Conservation (phyloP, 352 stramenopile species). For the Globisporangium cederbergense region DNA sequence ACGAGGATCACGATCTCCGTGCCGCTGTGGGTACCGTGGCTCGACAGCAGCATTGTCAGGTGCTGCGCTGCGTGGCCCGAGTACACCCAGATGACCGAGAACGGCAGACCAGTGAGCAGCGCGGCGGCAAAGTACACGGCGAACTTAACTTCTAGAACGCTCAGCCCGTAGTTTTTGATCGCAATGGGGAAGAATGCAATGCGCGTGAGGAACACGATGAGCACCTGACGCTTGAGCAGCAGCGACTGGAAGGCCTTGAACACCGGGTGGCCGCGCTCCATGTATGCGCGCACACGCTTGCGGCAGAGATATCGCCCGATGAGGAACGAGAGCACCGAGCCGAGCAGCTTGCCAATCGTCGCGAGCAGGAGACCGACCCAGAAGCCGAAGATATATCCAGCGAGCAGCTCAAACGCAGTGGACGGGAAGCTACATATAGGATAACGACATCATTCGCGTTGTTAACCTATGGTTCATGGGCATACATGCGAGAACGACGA, state of each 20-base stretch:
- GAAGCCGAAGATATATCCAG: constrained; percentile 78
- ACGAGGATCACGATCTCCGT: constrained; percentile 55
- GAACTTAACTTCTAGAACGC: constrained; percentile 70
- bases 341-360: constrained; percentile 59
- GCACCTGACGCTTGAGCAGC: constrained; percentile 51
- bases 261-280: constrained; percentile 64
- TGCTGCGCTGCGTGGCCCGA: constrained; percentile 67
- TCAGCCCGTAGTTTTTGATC: constrained; percentile 86
- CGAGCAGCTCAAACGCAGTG: constrained; percentile 72
- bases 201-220: constrained; percentile 78
- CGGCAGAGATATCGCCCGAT: constrained; percentile 71
- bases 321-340: constrained; percentile 62
- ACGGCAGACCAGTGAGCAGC: constrained; percentile 62
- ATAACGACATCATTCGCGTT: background rate
- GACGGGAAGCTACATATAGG: constrained; percentile 54
- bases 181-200: constrained; percentile 82
- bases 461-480: too few species aligned
- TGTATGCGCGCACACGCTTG: constrained; percentile 56
- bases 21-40: constrained; percentile 32
- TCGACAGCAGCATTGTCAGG: constrained; percentile 45
- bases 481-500: background rate
- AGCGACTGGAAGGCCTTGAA: constrained; percentile 69
- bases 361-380: constrained; percentile 64
- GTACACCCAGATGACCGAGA: constrained; percentile 78
- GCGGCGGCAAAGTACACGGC: constrained; percentile 60